phyloP scores from a whole-genome alignment of 306 rosid species.

The Parietaria judaica region DNA sequence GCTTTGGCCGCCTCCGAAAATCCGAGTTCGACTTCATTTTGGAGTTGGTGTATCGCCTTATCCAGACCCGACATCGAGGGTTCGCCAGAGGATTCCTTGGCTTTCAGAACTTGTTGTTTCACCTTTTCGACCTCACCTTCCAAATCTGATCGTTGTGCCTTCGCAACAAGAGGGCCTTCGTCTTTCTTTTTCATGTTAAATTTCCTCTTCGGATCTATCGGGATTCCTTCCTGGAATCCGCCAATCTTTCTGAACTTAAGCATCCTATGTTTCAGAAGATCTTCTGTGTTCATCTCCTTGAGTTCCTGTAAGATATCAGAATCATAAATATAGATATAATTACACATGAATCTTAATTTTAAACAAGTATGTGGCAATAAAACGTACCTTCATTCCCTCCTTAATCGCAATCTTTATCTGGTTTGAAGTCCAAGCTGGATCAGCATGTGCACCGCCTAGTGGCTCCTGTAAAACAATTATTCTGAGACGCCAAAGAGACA shows the following conservation, averaged over 20 bases:
- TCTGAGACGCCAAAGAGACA: slow-evolving; percentile 10
- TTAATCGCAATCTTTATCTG: slow-evolving; percentile 71
- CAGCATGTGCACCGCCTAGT: slow-evolving; percentile 88
- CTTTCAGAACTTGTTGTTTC: slow-evolving; percentile 39
- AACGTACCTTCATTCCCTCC: slow-evolving; percentile 77
- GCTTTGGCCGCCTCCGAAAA: slow-evolving; percentile 52
- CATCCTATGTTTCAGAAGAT: slow-evolving; percentile 59
- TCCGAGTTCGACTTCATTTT: slow-evolving; percentile 52
- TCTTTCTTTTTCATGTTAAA: slow-evolving; percentile 68
- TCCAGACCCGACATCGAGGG: slow-evolving; percentile 37
- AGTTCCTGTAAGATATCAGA: slow-evolving; percentile 57
- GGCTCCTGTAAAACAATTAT: slow-evolving; percentile 60
- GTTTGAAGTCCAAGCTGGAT: slow-evolving; percentile 75
- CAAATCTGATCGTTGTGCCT: slow-evolving; percentile 33
- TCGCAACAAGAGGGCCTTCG: slow-evolving; percentile 25
- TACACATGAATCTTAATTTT: slow-evolving; percentile 15
- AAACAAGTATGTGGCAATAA: slow-evolving; percentile 8
- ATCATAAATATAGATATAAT: slow-evolving; percentile 15
- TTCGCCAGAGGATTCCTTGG: slow-evolving; percentile 35
- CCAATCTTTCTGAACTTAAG: slow-evolving; percentile 80
- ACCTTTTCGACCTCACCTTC: slow-evolving; percentile 50
- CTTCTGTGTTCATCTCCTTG: slow-evolving; percentile 43
- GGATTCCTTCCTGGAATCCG: slow-evolving; percentile 68
- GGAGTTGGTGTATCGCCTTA: slow-evolving; percentile 46
- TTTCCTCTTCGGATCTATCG: slow-evolving; percentile 53